Percentiles rank a stretch among this genome's conserved stretches.
phyloP scores from a whole-genome alignment of 75 land plant genomes.

The Sequoia sempervirens region DNA sequence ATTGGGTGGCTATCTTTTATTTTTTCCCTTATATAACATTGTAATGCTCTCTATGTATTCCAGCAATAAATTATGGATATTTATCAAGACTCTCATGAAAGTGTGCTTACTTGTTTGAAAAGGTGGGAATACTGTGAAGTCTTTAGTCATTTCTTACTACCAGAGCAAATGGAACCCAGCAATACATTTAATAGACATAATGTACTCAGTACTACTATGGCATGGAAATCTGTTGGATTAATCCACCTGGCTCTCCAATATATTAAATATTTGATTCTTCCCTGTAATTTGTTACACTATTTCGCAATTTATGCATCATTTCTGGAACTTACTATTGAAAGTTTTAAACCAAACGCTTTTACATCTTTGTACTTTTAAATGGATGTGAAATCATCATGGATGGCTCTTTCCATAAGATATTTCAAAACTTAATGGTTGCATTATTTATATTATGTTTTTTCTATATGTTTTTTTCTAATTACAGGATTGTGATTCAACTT shows the following conservation, averaged over 20 bases:
- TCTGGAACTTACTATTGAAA: neutral
- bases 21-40: neutral
- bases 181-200: neutral
- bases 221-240: neutral
- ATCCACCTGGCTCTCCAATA: neutral
- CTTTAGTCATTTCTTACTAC: neutral
- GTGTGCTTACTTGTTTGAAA: neutral
- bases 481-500: neutral
- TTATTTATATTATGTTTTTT: neutral
- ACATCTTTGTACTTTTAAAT: neutral
- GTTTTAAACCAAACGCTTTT: neutral
- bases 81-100: neutral
- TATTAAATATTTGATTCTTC: neutral
- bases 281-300: neutral
- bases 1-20: neutral
- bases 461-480: neutral
- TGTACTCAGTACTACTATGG: neutral
- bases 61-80: neutral
- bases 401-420: neutral
- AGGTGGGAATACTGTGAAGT: neutral
- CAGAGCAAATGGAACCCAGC: neutral
- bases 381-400: neutral
- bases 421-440: neutral
- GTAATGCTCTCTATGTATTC: neutral
- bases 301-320: neutral